phyloP scores from a whole-genome alignment of 2,329 filamentous ascomycete genomes.

The Ophiognomonia clavigignenti-juglandacearum region DNA sequence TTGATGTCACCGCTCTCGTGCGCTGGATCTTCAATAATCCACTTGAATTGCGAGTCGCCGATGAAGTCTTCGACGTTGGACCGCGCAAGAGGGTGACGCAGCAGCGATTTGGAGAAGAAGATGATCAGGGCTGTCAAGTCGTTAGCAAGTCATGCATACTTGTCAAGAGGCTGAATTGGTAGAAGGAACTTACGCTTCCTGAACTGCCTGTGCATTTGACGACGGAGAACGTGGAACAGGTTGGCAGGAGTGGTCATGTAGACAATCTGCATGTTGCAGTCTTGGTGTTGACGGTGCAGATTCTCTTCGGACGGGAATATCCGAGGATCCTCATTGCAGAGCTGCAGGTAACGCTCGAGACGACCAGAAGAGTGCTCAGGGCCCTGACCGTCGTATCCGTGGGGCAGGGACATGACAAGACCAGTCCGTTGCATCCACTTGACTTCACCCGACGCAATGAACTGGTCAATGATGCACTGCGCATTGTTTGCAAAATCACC shows the following conservation, averaged over 20 bases:
- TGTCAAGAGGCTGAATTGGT: not conserved
- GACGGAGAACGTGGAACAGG: slow-evolving; percentile 90
- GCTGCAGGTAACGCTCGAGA: slow-evolving; percentile 94
- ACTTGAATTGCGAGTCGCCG: slow-evolving; percentile 88
- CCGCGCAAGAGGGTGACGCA: slow-evolving; percentile 88
- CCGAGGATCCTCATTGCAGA: slow-evolving; percentile 95
- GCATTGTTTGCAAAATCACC: slow-evolving; percentile 99
- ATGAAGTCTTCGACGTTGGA: slow-evolving; percentile 88
- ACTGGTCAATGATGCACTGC: slow-evolving; percentile 98
- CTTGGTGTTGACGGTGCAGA: slow-evolving; percentile 94
- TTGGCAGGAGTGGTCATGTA: slow-evolving; percentile 97
- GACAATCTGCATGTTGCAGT: slow-evolving; percentile 98
- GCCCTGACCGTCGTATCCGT: slow-evolving; percentile 97
- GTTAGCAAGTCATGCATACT: slow-evolving; percentile 19
- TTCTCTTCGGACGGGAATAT: slow-evolving; percentile 85
- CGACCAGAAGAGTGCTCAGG: slow-evolving; percentile 97
- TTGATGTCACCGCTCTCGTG: slow-evolving; percentile 74
- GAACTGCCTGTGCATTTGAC: slow-evolving; percentile 99
- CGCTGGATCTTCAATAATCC: slow-evolving; percentile 89
- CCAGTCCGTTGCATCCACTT: slow-evolving; percentile 99
- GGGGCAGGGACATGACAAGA: slow-evolving; percentile 90
- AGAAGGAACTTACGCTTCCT: slow-evolving; percentile 74
- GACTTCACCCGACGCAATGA: slow-evolving; percentile 92
- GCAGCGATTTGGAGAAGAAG: slow-evolving; percentile 97
- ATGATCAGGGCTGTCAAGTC: slow-evolving; percentile 69